A percentile compares a stretch with the other conserved stretches of the same genome.
These are phyloP conservation scores for Corylus avellana DNA, from an alignment of 306 rosid species.

Conservation along the genomic window DNA sequence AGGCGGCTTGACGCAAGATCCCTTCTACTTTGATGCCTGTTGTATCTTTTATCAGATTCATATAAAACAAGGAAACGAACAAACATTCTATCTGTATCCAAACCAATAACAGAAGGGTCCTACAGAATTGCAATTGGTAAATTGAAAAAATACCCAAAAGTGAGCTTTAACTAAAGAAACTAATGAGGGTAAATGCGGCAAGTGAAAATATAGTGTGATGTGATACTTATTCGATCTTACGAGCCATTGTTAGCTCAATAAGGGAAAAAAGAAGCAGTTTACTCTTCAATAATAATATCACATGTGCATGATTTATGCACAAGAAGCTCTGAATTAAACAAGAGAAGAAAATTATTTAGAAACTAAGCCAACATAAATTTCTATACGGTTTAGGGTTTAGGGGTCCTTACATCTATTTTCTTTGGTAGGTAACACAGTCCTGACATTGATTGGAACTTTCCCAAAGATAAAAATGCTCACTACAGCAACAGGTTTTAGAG, in stretches of 20 bases:
- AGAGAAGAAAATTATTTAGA: not conserved
- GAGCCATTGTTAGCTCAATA: not conserved
- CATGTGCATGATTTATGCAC: not conserved
- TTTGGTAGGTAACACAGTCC: not conserved
- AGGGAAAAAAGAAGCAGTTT: not conserved
- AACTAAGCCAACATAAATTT: not conserved
- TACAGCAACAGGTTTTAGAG: not conserved
- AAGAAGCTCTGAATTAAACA: not conserved
- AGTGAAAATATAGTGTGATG: not conserved
- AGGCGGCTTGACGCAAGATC: conserved; percentile 96
- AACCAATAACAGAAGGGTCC: conserved; percentile 23
- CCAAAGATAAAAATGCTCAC: not conserved
- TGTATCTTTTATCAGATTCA: conserved; percentile 32
- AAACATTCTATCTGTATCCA: not conserved
- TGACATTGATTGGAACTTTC: not conserved
- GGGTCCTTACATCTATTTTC: not conserved
- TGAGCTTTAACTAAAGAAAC: conserved; percentile 3
- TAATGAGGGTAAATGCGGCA: not conserved
- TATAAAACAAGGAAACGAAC: conserved; percentile 10
- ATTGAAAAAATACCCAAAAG: not conserved
- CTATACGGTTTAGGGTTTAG: not conserved
- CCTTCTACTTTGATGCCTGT: conserved; percentile 92
- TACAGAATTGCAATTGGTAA: conserved; percentile 1
- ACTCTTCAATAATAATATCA: not conserved
- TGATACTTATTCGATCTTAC: not conserved